Evolutionary conservation across 139 green algal genomes (phyloP).

Genomic region (Tetraselmis chui): DNA sequence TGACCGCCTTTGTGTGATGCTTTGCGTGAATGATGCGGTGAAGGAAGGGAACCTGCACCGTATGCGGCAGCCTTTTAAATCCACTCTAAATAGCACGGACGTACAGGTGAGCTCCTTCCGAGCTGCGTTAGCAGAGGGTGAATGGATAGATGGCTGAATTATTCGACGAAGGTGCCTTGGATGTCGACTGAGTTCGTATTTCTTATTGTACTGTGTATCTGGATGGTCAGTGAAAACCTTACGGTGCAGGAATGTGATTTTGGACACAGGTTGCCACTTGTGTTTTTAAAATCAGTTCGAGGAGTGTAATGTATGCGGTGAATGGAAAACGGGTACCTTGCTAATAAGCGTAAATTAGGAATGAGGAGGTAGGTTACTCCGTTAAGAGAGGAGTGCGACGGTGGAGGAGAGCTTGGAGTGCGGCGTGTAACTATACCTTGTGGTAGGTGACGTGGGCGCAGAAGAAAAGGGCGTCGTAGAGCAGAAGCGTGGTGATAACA

Average conservation of each 20-base stretch:
- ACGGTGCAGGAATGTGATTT: too few relatives aligned
- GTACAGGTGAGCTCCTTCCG: neutral
- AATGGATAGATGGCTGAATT: too few relatives aligned
- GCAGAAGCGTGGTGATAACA: slow-evolving; percentile 13
- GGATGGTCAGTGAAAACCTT: too few relatives aligned
- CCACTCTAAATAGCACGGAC: neutral
- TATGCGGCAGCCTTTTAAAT: too few relatives aligned
- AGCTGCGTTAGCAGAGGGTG: neutral
- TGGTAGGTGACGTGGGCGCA: slow-evolving; percentile 17
- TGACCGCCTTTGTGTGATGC: slow-evolving; percentile 18
- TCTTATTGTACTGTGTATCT: too few relatives aligned
- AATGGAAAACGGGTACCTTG: neutral
- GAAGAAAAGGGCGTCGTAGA: slow-evolving; percentile 31
- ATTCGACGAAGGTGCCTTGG: too few relatives aligned
- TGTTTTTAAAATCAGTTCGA: too few relatives aligned
- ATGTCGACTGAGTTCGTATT: too few relatives aligned
- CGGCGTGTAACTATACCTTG: slow-evolving; percentile 12
- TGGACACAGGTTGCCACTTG: too few relatives aligned
- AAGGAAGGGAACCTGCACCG: slow-evolving; percentile 10
- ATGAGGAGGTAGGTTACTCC: neutral
- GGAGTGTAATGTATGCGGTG: too few relatives aligned
- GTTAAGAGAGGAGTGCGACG: neutral
- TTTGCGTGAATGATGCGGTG: slow-evolving; percentile 23
- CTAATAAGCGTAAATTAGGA: neutral
- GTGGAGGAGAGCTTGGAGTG: neutral